Evolutionary conservation across 2,329 filamentous ascomycete species (phyloP), one percentile per base, ranked within the genome.

Genomic region (Sporothrix variecibatus): DNA sequence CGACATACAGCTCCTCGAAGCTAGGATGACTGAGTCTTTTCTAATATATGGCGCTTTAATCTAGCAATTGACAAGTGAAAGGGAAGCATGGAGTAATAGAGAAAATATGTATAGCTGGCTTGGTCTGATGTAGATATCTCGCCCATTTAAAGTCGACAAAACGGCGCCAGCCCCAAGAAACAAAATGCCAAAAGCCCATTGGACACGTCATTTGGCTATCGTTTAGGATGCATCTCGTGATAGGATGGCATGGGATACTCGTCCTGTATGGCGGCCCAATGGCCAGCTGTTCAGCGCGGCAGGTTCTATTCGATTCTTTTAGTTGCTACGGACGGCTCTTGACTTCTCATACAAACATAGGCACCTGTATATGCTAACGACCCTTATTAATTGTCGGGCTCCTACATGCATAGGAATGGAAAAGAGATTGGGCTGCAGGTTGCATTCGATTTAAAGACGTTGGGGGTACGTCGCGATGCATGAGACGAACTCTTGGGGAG

Each of bases 361-460:
- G 58, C 26, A 40, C 9, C 15, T 20, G 4, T 23, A 23, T 2
- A 40, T 17, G 8, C 38, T 46, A 28, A 38, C 11, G 62, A 20
- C n/a, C 62, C n/a, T 43, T n/a, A 3, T 38, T 56, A 15, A 12
- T 31, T 26, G 73, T 72, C 68, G n/a, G 73, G 73, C 68, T 62
- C 23, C 73, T 17, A 68, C 17, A 34, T 3, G 20, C 11, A 34
- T 15, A 12, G 15, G 7, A 20, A 23, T 49, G 76, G 76, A 11
- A 74, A 49, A n/a, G 74, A 71, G 75, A 77, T 79, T 79, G 77
- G 78, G 78, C 78, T 72, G 69, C 60, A 62, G 38, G 62, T 40
- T 65, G 71, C 58, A 65, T 56, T 51, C 28, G 43, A 34, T 51
- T 11, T 8, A 11, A 40, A 28, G 15, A 28, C 8, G 23, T 8